These are phyloP conservation scores for Leccinum subrobustum DNA, from an alignment of 1,284 basidiomycete genomes.

Conservation along the genomic window DNA sequence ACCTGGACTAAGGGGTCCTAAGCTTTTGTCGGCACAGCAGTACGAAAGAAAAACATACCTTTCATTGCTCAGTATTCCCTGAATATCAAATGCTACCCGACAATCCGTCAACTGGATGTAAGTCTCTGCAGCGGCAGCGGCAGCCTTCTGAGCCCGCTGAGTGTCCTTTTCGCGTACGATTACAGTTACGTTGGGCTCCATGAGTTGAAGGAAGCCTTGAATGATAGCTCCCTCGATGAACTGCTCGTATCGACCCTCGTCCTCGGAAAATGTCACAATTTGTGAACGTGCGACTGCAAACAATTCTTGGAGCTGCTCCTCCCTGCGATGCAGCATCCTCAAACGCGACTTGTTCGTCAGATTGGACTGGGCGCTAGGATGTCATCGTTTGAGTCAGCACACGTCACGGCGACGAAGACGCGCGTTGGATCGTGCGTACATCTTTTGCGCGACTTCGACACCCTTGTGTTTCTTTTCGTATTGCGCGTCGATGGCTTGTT, in stretches of 20 bases:
- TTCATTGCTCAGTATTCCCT: conserved; percentile 70
- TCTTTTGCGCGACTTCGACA: conserved; percentile 91
- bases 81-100: conserved; percentile 60
- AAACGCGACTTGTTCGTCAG: conserved; percentile 96
- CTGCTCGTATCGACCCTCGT: conserved; percentile 58
- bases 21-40: background rate
- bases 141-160: conserved; percentile 55
- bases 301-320: conserved; percentile 89
- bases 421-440: conserved; percentile 51
- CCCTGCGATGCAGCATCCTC: conserved; percentile 86
- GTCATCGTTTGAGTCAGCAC: background rate
- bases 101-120: conserved; percentile 80
- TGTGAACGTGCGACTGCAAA: conserved; percentile 69
- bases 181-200: conserved; percentile 68
- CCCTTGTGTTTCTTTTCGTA: conserved; percentile 95
- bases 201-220: conserved; percentile 58
- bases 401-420: background rate
- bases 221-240: conserved; percentile 67
- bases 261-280: conserved; percentile 63
- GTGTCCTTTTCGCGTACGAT: conserved; percentile 65
- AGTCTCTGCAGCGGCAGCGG: conserved; percentile 56
- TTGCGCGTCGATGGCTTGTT: conserved; percentile 86
- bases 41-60: conserved; percentile 45
- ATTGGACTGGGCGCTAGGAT: conserved; percentile 85
- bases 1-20: conserved; percentile 53